phyloP scores from a whole-genome alignment of 352 stramenopile genomes.

The Thalassiosira oceanica region DNA sequence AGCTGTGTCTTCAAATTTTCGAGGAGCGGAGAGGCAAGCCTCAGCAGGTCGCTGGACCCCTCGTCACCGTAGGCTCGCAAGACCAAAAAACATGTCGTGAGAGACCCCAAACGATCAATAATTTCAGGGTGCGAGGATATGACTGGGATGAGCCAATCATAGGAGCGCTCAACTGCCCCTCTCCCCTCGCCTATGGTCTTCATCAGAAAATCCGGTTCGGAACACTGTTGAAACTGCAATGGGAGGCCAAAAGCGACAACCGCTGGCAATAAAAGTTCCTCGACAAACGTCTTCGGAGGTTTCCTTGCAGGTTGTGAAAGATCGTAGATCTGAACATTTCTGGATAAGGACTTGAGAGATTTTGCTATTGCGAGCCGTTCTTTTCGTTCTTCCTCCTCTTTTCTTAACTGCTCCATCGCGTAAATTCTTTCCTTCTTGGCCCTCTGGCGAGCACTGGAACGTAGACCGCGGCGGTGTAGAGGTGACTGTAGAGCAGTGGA shows the following conservation, averaged over 20 bases:
- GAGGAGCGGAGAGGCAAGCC: conserved; percentile 62
- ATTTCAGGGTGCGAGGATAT: conserved; percentile 64
- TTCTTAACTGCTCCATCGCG: conserved; percentile 18
- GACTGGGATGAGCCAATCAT: conserved; percentile 79
- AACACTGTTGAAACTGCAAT: conserved; percentile 41
- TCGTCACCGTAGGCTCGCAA: conserved; percentile 68
- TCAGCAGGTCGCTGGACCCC: conserved; percentile 54
- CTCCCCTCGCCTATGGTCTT: conserved; percentile 66
- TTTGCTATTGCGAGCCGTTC: conserved; percentile 53
- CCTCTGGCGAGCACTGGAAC: conserved; percentile 49
- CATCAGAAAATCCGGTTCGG: conserved; percentile 68
- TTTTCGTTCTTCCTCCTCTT: no score
- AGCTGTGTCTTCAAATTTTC: conserved; percentile 66
- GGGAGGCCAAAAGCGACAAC: neutral
- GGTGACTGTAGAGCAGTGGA: conserved; percentile 6
- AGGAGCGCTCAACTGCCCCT: conserved; percentile 69
- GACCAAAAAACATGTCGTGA: conserved; percentile 71
- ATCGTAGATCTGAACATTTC: conserved; percentile 75
- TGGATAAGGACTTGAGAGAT: conserved; percentile 55
- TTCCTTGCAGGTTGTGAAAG: conserved; percentile 57
- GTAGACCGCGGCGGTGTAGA: conserved; percentile 31
- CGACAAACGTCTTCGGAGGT: conserved; percentile 45
- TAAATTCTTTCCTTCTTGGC: conserved; percentile 33
- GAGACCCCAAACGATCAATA: conserved; percentile 64
- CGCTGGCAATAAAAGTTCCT: neutral